These are phyloP conservation scores for Helotiales sp. DNA, from an alignment of 2,329 filamentous ascomycete species.

Conservation along the genomic window DNA sequence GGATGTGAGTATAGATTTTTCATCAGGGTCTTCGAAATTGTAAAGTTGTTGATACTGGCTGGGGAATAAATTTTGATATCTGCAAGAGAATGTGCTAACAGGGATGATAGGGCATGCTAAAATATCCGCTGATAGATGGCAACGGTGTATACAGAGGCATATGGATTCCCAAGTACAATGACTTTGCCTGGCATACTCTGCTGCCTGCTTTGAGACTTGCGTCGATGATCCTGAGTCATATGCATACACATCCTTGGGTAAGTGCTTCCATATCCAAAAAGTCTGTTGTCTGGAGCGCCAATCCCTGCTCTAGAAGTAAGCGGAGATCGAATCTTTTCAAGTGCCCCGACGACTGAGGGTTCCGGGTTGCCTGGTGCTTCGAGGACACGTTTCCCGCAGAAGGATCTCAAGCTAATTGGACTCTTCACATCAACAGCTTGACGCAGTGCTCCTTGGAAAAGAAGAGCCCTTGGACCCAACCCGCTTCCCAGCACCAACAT, in stretches of 20 bases:
- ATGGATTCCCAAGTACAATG: neutral
- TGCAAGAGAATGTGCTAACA: neutral
- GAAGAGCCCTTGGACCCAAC: neutral
- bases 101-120: neutral
- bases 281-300: no score
- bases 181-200: slow-evolving; percentile 12
- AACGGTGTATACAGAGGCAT: neutral
- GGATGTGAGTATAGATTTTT: neutral
- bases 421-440: neutral
- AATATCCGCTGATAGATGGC: neutral
- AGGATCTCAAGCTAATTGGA: neutral
- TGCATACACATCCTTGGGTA: slow-evolving; percentile 16
- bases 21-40: no score
- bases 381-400: neutral
- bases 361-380: no score
- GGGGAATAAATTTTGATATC: neutral
- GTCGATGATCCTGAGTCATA: neutral
- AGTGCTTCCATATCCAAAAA: neutral
- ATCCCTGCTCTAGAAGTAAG: neutral
- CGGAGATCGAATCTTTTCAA: no score
- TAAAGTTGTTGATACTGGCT: neutral
- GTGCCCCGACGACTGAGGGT: neutral
- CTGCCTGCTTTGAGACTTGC: slow-evolving; percentile 3
- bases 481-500: neutral
- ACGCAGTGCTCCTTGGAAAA: slow-evolving; percentile 5